Evolutionary conservation across 345 rosid species (phyloP).

Genomic region (Pelargonium nanum): DNA sequence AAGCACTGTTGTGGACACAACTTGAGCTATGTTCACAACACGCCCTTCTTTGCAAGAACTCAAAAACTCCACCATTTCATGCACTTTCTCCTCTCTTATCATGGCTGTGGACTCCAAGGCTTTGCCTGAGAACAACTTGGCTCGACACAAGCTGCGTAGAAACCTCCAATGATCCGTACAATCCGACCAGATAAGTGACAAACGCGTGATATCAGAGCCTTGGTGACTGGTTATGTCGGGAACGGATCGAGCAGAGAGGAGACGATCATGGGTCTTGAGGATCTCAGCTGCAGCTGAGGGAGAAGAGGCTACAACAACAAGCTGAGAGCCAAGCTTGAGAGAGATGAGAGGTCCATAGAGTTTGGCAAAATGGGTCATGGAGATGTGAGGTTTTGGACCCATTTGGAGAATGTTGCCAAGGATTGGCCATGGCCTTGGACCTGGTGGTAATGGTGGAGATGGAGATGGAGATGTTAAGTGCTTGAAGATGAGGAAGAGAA

Average conservation of each 20-base stretch:
- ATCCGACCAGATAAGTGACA: not conserved
- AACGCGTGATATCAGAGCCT: not conserved
- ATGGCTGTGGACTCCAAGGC: too few species aligned
- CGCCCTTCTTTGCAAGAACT: not conserved
- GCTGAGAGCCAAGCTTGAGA: constrained; percentile 6
- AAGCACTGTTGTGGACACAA: too few species aligned
- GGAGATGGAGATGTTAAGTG: not conserved
- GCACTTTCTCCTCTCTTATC: too few species aligned
- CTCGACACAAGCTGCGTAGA: too few species aligned
- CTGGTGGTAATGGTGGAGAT: constrained; percentile 5
- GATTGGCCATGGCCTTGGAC: constrained; percentile 14
- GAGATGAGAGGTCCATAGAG: constrained; percentile 13
- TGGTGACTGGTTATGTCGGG: not conserved
- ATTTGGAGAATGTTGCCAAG: constrained; percentile 11
- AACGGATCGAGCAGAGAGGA: constrained; percentile 4
- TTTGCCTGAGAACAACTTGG: too few species aligned
- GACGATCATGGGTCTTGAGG: constrained; percentile 13
- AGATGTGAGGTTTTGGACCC: constrained; percentile 5
- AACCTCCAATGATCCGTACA: too few species aligned
- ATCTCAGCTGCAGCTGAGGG: constrained; percentile 8
- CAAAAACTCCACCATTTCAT: not conserved
- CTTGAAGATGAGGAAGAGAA: not conserved
- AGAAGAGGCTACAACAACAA: constrained; percentile 12
- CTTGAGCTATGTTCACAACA: too few species aligned
- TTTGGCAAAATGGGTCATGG: constrained; percentile 7